A percentile compares a stretch with the other conserved stretches of the same genome.
These are phyloP conservation scores for Fusarium coffeatum DNA, from an alignment of 2,329 filamentous ascomycete genomes.

Conservation along the genomic window DNA sequence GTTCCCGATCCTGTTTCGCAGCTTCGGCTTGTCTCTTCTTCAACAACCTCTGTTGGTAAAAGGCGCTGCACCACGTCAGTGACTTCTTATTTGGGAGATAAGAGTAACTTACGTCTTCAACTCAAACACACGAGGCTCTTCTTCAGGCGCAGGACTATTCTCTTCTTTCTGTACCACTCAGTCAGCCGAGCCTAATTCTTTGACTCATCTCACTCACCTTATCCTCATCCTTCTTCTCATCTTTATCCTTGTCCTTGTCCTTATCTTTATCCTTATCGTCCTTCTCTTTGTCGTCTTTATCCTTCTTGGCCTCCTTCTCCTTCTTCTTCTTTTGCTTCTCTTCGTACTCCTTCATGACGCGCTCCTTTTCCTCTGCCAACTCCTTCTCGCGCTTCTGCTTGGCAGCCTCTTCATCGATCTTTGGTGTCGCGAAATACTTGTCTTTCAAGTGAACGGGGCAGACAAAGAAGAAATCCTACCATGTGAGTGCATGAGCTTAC, in stretches of 20 bases:
- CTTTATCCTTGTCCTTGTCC: constrained; percentile 50
- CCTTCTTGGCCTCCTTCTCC: constrained; percentile 67
- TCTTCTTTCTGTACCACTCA: constrained; percentile 32
- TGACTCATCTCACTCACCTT: constrained; percentile 15
- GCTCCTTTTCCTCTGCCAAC: constrained; percentile 71
- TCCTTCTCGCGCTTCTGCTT: constrained; percentile 72
- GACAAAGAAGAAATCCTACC: constrained; percentile 87
- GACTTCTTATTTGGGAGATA: not conserved
- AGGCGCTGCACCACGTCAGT: constrained; percentile 65
- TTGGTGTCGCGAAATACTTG: constrained; percentile 79
- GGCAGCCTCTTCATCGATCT: constrained; percentile 74
- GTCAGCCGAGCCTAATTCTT: not conserved
- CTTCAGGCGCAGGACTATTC: constrained; percentile 46
- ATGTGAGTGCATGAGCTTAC: constrained; percentile 21
- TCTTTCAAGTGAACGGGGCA: constrained; percentile 88
- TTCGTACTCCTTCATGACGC: constrained; percentile 81
- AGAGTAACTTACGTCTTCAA: constrained; percentile 74
- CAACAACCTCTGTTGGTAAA: constrained; percentile 87
- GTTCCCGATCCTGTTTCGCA: constrained; percentile 83
- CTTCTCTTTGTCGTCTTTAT: constrained; percentile 57
- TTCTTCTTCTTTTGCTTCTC: constrained; percentile 76
- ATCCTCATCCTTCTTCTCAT: constrained; percentile 38
- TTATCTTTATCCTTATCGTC: constrained; percentile 55
- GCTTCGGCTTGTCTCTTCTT: constrained; percentile 66
- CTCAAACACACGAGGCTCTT: constrained; percentile 83